Evolutionary conservation across 352 stramenopile genomes (phyloP).

Genomic region (Bremia lactucae): DNA sequence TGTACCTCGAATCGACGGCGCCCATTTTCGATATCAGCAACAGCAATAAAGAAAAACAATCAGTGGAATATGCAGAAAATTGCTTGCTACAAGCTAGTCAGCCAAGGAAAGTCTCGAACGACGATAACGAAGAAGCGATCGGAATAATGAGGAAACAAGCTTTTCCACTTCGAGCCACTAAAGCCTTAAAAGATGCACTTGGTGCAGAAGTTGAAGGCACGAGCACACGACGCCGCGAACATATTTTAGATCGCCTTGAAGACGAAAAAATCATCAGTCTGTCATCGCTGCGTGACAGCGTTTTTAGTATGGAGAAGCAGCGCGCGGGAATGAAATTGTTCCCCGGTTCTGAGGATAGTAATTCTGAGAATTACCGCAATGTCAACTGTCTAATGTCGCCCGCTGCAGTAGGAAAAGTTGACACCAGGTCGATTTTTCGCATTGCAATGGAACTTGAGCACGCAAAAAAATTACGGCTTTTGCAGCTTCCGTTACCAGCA

Average conservation of each 20-base stretch:
- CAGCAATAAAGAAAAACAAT: constrained; percentile 2
- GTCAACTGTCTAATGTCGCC: constrained; percentile 7
- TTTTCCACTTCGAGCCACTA: constrained; percentile 39
- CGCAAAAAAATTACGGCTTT: constrained; percentile 31
- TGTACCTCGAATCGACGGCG: constrained; percentile 37
- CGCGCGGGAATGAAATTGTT: constrained; percentile 11
- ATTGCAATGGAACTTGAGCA: constrained; percentile 57
- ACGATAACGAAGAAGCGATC: not conserved
- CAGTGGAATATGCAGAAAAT: constrained; percentile 1
- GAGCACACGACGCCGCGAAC: constrained; percentile 37
- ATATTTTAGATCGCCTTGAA: constrained; percentile 50
- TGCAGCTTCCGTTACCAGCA: constrained; percentile 56
- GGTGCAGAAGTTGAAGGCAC: constrained; percentile 53
- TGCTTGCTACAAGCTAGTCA: not conserved
- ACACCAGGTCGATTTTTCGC: constrained; percentile 58
- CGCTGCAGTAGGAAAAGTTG: constrained; percentile 43
- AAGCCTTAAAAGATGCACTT: constrained; percentile 48
- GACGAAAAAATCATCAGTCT: constrained; percentile 72
- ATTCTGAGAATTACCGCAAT: constrained; percentile 5
- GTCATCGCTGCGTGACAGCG: constrained; percentile 60
- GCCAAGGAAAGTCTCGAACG: constrained; percentile 4
- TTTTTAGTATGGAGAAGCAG: constrained; percentile 60
- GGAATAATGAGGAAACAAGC: constrained; percentile 10
- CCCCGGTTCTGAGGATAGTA: constrained; percentile 1
- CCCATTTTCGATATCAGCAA: constrained; percentile 3